Base-by-base conservation (phyloP, 2,329 filamentous ascomycete genomes). In the Hysterium pulicare region DNA sequence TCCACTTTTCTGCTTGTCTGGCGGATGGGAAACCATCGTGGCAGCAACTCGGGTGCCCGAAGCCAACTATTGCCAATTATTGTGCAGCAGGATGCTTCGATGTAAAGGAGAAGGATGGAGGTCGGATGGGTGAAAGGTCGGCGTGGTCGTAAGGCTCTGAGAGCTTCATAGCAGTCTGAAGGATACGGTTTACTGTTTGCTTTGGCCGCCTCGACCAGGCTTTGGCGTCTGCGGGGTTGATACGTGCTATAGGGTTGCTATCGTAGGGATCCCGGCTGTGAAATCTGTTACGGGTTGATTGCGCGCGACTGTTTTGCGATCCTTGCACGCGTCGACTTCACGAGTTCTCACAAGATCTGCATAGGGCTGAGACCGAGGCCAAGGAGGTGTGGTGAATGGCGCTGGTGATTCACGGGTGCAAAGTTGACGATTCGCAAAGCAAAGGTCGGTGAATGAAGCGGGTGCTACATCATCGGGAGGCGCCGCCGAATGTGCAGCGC, bases 11-110 rank as follows among this genome's bases (percentile, higher is more conserved):
- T 15, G 31, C 34, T 35, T 41, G 8, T 42, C 38, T 8, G 44
- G 21, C 17, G 33, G 34, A 13, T 43, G 44, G 9, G 38, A 41
- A 33, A 37, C 40, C 40, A 36, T 42, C 21, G 10, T 48, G 45
- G 21, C 22, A 22, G 16, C 35, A 36, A n/a, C 31, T 33, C 20
- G 33, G 13, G 37, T 17, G 26, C 23, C 16, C 37, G 21, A 31
- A 17, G 23, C 15, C n/a, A 11, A 32, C 4, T 32, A 35, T n/a
- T 36, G 33, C 33, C 33, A 39, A 11, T 41, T 35, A 40, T 45
- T 33, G 19, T 23, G 43, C 10, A 42, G 34, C 20, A 28, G 37
- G 32, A 22, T 31, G 28, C 24, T 28, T 33, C 28, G 40, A 26
- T 11, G 32, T 21, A 23, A 26, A 17, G 13, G 33, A 32, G 17